Conservation (phyloP, 1,139 yeast species). For the Yamadazyma aaseri region DNA sequence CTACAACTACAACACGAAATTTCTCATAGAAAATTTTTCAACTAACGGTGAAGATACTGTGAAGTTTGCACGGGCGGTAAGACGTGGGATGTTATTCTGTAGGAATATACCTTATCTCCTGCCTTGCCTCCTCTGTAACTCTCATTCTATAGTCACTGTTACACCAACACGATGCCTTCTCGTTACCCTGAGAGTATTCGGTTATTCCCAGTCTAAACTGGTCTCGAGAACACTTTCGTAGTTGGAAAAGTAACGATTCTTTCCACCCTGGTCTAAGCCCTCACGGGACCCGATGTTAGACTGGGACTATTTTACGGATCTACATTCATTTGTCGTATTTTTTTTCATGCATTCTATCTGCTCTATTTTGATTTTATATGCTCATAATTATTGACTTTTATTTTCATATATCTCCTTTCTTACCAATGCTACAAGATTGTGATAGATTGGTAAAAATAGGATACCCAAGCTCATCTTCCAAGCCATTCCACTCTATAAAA, state of each 20-base stretch:
- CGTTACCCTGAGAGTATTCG: slow-evolving; percentile 54
- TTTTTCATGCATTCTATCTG: no score
- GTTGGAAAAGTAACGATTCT: slow-evolving; percentile 44
- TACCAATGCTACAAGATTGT: background rate
- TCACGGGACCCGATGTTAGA: slow-evolving; percentile 19
- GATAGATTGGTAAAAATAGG: slow-evolving; percentile 19
- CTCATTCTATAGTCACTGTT: no score
- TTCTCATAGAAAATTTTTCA: no score
- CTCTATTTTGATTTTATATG: no score
- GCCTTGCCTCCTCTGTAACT: no score
- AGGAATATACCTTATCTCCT: no score
- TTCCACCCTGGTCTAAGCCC: slow-evolving; percentile 48
- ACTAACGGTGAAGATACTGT: no score
- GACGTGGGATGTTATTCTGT: no score
- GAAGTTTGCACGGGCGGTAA: no score
- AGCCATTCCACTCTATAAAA: slow-evolving; percentile 20
- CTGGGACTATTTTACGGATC: slow-evolving; percentile 46
- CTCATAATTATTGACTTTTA: no score
- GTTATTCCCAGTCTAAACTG: slow-evolving; percentile 52
- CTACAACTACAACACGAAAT: no score
- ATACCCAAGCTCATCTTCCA: slow-evolving; percentile 24
- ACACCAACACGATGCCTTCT: slow-evolving; percentile 40
- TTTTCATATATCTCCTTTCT: background rate
- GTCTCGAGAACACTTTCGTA: slow-evolving; percentile 49
- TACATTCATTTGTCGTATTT: no score